Percentiles rank a stretch among this genome's conserved stretches.
Evolutionary conservation across 108 stramenopile genomes (phyloP).

Genomic region (Tribonema minus): DNA sequence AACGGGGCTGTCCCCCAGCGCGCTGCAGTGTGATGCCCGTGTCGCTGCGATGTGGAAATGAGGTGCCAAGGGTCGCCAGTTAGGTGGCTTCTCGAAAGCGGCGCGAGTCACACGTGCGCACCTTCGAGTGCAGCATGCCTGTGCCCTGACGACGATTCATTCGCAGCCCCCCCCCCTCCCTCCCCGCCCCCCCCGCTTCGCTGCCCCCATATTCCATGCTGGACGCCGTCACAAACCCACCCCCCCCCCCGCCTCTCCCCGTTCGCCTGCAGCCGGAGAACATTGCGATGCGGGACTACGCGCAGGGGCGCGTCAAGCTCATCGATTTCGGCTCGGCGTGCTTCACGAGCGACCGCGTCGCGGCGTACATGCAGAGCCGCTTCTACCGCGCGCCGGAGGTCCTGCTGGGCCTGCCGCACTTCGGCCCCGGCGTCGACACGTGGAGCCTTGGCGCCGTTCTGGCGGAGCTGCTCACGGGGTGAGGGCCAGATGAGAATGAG

Average conservation of each 20-base stretch:
- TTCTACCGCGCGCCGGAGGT: slow-evolving; percentile 95
- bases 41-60: too few species aligned
- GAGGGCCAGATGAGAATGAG: too few species aligned
- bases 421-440: background rate
- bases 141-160: too few species aligned
- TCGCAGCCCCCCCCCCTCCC: background rate
- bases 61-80: too few species aligned
- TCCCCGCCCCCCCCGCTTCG: too few species aligned
- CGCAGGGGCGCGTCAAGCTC: slow-evolving; percentile 71
- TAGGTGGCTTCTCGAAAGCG: too few species aligned
- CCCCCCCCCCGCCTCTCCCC: too few species aligned
- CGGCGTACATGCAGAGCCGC: slow-evolving; percentile 91
- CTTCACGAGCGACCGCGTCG: slow-evolving; percentile 86
- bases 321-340: slow-evolving; percentile 98
- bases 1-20: too few species aligned
- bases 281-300: slow-evolving; percentile 63
- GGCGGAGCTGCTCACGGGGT: slow-evolving; percentile 85
- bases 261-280: slow-evolving; percentile 73
- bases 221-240: background rate
- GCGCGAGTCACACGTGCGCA: too few species aligned
- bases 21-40: too few species aligned
- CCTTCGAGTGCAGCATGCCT: too few species aligned
- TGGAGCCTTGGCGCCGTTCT: slow-evolving; percentile 84
- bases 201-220: too few species aligned
- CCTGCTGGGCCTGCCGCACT: slow-evolving; percentile 68